Evolutionary conservation across 768 basidiomycete genomes (phyloP).

Genomic region (Clavaria fumosa): DNA sequence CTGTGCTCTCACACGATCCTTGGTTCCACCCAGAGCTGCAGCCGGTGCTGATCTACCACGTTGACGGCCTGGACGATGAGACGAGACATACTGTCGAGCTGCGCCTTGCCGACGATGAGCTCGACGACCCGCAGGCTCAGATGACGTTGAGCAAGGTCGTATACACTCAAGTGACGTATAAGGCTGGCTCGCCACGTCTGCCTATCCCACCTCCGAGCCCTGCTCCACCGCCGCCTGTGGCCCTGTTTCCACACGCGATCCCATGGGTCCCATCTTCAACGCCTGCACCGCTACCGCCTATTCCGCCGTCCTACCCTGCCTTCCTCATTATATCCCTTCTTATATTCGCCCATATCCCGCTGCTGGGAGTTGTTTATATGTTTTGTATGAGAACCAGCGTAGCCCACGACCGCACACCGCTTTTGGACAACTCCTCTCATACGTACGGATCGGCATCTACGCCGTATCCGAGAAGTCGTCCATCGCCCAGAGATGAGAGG

Average conservation of each 20-base stretch:
- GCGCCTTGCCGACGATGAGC: not conserved
- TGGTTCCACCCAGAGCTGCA: not conserved
- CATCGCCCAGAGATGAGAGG: too few species aligned
- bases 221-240: not conserved
- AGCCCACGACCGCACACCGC: too few species aligned
- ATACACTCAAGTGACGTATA: not conserved
- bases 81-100: not conserved
- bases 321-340: too few species aligned
- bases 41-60: not conserved
- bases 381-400: too few species aligned
- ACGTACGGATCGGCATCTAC: too few species aligned
- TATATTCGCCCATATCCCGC: too few species aligned
- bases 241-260: not conserved
- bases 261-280: not conserved
- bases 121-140: not conserved
- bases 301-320: too few species aligned
- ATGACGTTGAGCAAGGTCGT: not conserved
- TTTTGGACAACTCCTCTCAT: too few species aligned
- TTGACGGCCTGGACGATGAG: constrained; percentile 1
- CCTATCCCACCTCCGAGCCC: not conserved
- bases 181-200: not conserved
- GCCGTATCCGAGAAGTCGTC: too few species aligned
- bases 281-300: not conserved
- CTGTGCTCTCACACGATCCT: not conserved
- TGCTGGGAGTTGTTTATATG: too few species aligned